A percentile compares a stretch with the other conserved stretches of the same genome.
Conservation (phyloP, 148 eudicot species). For the Arctostaphylos glauca region DNA sequence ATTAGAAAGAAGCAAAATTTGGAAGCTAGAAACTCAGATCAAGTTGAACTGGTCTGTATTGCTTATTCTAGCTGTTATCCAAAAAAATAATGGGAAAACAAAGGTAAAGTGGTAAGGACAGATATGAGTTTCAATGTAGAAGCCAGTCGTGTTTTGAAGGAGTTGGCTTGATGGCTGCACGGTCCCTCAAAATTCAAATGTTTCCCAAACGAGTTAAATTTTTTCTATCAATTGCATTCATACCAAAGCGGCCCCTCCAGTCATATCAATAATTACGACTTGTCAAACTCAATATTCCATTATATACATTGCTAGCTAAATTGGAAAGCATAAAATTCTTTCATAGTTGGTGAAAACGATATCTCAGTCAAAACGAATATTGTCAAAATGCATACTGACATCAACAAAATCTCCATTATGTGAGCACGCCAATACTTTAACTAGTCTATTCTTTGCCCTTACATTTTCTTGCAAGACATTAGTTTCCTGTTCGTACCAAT, state of each 20-base stretch:
- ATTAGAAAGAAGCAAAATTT: neutral
- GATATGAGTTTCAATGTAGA: neutral
- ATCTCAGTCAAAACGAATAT: neutral
- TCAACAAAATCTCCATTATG: neutral
- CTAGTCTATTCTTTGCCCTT: neutral
- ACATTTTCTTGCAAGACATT: neutral
- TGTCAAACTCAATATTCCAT: neutral
- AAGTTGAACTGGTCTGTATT: neutral
- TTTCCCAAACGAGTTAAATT: neutral
- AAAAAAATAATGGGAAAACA: neutral
- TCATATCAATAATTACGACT: neutral
- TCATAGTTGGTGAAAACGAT: neutral
- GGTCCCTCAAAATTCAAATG: neutral
- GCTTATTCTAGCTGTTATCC: neutral
- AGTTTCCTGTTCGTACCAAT: neutral
- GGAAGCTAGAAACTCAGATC: neutral
- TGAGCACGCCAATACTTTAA: neutral
- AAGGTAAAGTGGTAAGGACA: neutral
- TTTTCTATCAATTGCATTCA: neutral
- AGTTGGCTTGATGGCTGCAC: neutral
- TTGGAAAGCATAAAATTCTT: neutral
- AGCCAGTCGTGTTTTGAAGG: neutral
- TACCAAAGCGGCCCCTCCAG: neutral
- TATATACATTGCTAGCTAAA: neutral
- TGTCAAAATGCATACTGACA: neutral